Evolutionary conservation across 163 green algal species (phyloP), one percentile per base, ranked within the genome.

Genomic region (Coccomyxa subellipsoidea): DNA sequence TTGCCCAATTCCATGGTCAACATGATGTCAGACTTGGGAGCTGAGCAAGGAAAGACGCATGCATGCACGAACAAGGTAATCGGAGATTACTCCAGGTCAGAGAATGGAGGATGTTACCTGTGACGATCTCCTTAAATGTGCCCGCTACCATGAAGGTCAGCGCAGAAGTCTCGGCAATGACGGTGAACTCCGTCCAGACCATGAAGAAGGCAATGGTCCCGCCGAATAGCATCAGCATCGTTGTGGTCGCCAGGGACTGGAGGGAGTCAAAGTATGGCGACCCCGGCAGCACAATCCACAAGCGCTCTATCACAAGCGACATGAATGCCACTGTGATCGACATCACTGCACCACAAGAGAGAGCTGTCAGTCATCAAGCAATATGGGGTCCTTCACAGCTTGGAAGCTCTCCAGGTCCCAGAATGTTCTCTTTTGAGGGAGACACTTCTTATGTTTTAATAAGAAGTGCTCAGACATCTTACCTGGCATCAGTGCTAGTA

Each of bases 111-210:
- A 4, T 35, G 29, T 47, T 36, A 93, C 90, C 88, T 78, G 92
- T 96, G 0, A 96, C 86, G 47, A 98, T 90, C 85, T 98, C 95
- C 85, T 98, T 98, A 80, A 95, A 93, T 0, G 93, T 97, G 27
- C 95, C 94, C 0, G 94, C 94, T 10, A 98, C 93, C 92, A 97
- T 97, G 88, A 98, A 97, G 2, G 94, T 97, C 7, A 98, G 90
- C 25, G 95, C 94, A 4, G 87, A 94, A 3, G 95, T 98, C 85
- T 95, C 89, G 31, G 87, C 84, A 71, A 96, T 96, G 78, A 93
- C 88, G 32, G 85, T 86, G 80, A 94, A 94, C 87, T 94, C 90
- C 10, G 84, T 77, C 87, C 89, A 92, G n/a, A 92, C 88, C 92
- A 98, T 96, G 12, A 93, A 72, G 82, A 98, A 97, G 0, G 94